Percentiles rank a stretch among this genome's conserved stretches.
Evolutionary conservation across 2,329 filamentous ascomycete species (phyloP).

Genomic region (Fusarium ambrosium): DNA sequence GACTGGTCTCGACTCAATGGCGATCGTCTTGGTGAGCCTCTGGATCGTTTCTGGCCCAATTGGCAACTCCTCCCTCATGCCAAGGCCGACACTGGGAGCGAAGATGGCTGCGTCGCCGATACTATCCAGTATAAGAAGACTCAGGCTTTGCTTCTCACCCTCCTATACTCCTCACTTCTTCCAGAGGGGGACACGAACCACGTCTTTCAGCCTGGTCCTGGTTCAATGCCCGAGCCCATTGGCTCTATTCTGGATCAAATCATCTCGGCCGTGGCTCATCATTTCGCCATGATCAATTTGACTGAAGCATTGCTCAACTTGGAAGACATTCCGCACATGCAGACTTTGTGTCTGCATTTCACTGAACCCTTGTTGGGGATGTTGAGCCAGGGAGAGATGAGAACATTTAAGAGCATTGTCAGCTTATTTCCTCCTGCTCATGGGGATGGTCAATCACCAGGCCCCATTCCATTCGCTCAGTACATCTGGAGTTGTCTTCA

Average conservation of each 20-base stretch:
- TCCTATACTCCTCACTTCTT: background rate
- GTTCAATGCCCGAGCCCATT: background rate
- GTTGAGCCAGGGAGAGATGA: background rate
- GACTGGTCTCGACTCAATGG: slow-evolving; percentile 9
- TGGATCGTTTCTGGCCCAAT: background rate
- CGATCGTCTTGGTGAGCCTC: background rate
- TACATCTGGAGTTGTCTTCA: background rate
- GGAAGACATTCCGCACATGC: background rate
- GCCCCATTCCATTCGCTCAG: background rate
- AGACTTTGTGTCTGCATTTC: background rate
- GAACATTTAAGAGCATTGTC: background rate
- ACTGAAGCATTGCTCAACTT: background rate
- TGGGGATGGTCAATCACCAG: background rate
- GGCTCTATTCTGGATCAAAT: background rate
- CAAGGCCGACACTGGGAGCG: background rate
- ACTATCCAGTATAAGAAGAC: background rate
- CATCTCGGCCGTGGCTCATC: background rate
- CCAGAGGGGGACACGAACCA: background rate
- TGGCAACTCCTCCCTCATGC: slow-evolving; percentile 2
- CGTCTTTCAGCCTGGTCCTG: background rate
- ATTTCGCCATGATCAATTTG: slow-evolving; percentile 2
- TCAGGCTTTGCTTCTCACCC: slow-evolving; percentile 1
- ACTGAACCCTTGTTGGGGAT: background rate
- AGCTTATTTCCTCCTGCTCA: background rate
- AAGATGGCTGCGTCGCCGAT: background rate